Evolutionary conservation across 148 eudicot species (phyloP).

Genomic region (Amaranthus palmeri): DNA sequence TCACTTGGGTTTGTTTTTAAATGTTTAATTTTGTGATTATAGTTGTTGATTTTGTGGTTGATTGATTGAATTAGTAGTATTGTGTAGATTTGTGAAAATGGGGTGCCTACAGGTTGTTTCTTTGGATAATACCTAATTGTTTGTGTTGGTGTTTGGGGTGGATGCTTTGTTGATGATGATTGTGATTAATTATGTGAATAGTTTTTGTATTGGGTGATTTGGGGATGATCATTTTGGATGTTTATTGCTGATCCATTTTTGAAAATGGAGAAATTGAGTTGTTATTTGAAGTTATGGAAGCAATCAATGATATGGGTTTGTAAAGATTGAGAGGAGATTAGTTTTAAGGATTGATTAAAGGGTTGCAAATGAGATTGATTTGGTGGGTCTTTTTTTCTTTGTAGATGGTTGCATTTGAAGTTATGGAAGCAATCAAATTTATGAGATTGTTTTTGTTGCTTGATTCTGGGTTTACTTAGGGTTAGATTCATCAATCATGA

Average conservation of each 20-base stretch:
- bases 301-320: slow-evolving; percentile 3
- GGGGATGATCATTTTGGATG: slow-evolving; percentile 15
- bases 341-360: too few relatives aligned
- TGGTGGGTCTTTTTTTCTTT: too few relatives aligned
- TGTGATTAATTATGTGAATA: too few relatives aligned
- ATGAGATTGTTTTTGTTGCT: too few relatives aligned
- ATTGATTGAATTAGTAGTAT: neutral
- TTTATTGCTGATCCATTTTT: neutral
- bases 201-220: neutral
- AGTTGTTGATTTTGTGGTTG: neutral
- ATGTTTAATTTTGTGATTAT: neutral
- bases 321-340: too few relatives aligned
- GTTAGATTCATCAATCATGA: too few relatives aligned
- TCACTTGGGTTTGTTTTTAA: neutral
- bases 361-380: too few relatives aligned
- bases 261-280: neutral
- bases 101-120: neutral
- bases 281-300: slow-evolving; percentile 13
- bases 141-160: slow-evolving; percentile 13
- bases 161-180: slow-evolving; percentile 14
- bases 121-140: neutral
- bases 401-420: too few relatives aligned
- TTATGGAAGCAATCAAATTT: too few relatives aligned
- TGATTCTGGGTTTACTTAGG: too few relatives aligned
- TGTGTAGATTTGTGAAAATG: slow-evolving; percentile 1